Base-by-base conservation (phyloP, 441 rosid genomes). In the Populus hybrid region DNA sequence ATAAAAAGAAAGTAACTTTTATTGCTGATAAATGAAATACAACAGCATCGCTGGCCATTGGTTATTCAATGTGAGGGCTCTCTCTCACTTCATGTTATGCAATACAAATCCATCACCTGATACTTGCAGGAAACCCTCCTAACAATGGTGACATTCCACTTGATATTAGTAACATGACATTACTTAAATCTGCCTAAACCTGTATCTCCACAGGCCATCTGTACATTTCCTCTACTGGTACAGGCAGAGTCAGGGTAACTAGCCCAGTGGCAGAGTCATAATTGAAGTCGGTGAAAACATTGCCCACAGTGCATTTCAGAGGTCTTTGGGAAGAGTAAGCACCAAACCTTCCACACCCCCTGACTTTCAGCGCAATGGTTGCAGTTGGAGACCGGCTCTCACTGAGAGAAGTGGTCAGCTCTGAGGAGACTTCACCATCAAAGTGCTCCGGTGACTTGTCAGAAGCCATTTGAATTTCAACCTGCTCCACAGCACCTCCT, bases 341-440 rank as follows among this genome's bases (percentile, higher is more conserved):
- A 20, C 99, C 97, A 28, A 95, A 88, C 61, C 88, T 83, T 59
- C 98, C 98, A 65, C 93, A 89, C 10, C 99, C 97, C 81, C 93
- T 81, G 18, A 90, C 97, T 73, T 86, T 82, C 9, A 94, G 84
- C 6, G 84, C 68, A 35, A 95, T 69, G 53, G 84, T 76, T 63
- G 90, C 88, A 3, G 88, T 85, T 65, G 89, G 75, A 11, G 86
- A 76, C 8, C 87, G 84, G 84, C 75, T 79, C 38, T 74, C 76
- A 8, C 91, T 75, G 66, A 90, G 89, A 31, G 87, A 71, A 68
- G 80, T 70, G 31, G 86, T 73, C 56, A 76, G 31, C 77, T 86
- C 88, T 0, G 89, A 83, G 38, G 90, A 78, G 68, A 87, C 83
- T 72, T 85, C 91, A 9, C 94, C 96, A 33, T 93, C 92, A 2